phyloP scores from a whole-genome alignment of 164 flowering plant species.

The Chloranthus sessilifolius region DNA sequence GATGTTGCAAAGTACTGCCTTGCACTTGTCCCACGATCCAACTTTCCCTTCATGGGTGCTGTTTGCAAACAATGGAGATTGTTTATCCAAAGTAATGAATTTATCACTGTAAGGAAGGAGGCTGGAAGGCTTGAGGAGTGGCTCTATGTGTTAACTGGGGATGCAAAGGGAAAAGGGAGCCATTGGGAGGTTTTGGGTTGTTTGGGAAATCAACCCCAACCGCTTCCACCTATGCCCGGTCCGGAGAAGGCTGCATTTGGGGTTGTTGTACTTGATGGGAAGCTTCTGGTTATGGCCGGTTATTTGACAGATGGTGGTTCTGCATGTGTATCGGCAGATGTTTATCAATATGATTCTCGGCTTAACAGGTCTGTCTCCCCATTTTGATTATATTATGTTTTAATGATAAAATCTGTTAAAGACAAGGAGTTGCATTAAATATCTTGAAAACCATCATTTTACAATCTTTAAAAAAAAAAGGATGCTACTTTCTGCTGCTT shows the following conservation, averaged over 20 bases:
- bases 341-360: conserved; percentile 82
- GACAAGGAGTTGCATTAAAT: background rate
- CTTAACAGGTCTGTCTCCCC: conserved; percentile 64
- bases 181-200: conserved; percentile 87
- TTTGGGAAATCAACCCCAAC: conserved; percentile 35
- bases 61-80: conserved; percentile 85
- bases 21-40: conserved; percentile 80
- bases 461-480: no score
- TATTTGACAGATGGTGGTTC: conserved; percentile 40
- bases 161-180: conserved; percentile 54
- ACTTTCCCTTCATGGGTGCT: conserved; percentile 72
- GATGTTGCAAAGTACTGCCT: conserved; percentile 90
- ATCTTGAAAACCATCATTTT: background rate
- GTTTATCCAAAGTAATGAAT: conserved; percentile 70
- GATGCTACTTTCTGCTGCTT: no score
- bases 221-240: conserved; percentile 83
- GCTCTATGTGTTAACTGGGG: conserved; percentile 69
- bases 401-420: background rate
- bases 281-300: conserved; percentile 85
- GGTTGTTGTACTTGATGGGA: conserved; percentile 69
- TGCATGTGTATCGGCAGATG: conserved; percentile 54
- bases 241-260: conserved; percentile 60
- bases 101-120: conserved; percentile 59
- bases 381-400: background rate
- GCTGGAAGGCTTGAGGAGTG: conserved; percentile 82